phyloP scores from a whole-genome alignment of 2,329 filamentous ascomycete species.

The Plenodomus biglobosus region DNA sequence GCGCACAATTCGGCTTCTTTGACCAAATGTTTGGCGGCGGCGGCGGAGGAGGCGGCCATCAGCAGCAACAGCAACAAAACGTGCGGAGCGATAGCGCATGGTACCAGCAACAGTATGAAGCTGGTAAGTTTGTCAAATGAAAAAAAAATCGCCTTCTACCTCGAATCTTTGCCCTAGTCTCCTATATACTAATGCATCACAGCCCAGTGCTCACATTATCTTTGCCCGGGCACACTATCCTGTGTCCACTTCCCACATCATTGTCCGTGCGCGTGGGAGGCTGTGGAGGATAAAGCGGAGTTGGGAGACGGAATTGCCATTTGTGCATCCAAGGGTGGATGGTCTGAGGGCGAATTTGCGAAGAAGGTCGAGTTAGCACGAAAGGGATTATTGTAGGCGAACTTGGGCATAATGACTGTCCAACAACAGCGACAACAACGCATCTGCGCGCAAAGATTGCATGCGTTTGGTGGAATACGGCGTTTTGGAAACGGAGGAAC shows the following conservation, averaged over 20 bases:
- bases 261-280: conserved; percentile 82
- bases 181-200: conserved; percentile 6
- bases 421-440: too few relatives aligned
- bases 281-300: conserved; percentile 67
- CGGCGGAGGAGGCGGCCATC: conserved; percentile 60
- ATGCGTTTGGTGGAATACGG: too few relatives aligned
- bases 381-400: conserved; percentile 67
- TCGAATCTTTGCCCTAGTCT: neutral
- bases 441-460: too few relatives aligned
- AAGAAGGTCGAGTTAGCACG: conserved; percentile 78
- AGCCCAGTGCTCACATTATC: conserved; percentile 90
- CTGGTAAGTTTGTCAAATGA: too few relatives aligned
- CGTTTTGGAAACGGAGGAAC: too few relatives aligned
- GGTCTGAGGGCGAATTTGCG: conserved; percentile 68
- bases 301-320: conserved; percentile 71
- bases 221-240: conserved; percentile 90
- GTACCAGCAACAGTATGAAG: conserved; percentile 72
- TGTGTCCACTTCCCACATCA: conserved; percentile 97
- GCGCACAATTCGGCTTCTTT: conserved; percentile 94
- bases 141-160: too few relatives aligned
- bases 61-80: conserved; percentile 68
- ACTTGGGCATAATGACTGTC: neutral
- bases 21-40: conserved; percentile 88
- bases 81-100: conserved; percentile 79
- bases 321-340: conserved; percentile 75